Evolutionary conservation across 768 basidiomycete genomes (phyloP), one percentile per base, ranked within the genome.

Genomic region (Kwoniella botswanensis): DNA sequence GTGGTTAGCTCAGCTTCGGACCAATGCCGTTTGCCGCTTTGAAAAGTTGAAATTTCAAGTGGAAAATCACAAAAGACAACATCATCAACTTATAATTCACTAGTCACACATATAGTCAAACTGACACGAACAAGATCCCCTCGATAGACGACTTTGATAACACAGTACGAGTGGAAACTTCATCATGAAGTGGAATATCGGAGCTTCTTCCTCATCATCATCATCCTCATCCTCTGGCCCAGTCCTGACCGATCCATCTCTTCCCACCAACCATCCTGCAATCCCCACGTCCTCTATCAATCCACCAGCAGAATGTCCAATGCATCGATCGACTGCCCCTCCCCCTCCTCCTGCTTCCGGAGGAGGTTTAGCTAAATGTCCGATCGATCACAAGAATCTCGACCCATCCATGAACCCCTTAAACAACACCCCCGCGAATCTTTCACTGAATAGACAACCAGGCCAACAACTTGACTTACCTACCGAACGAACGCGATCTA

Each of bases 371-470:
- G 83, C 84, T 0, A 75, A 82, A 76, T 86, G 85, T 71, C 85
- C 85, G 21, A 80, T 86, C 57, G 71, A 80, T 66, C 85, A 85
- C 68, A 41, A 29, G 43, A 24, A 53, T 13, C 22, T 52, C 18
- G 44, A 53, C 42, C 35, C 35, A 15, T 22, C 61, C 22, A 82
- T 94, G 65, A 92, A 93, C 80, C 88, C 88, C 0, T 84, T 87
- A 62, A 98, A 97, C 85, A 90, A 94, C 77, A 97, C 98, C 88
- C 96, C 96, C 1, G 76, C 84, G n/a, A 73, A 73, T 26, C 54
- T 79, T 17, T 76, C 76, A 6, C 13, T 71, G 6, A 89, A 95
- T 42, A 86, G 91, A 0, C 93, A 95, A 78, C 86, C 88, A 6
- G 83, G 87, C 4, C 90, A 93, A 81, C 81, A 84, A 2, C 72